Evolutionary conservation across 352 stramenopile genomes (phyloP).

Genomic region (Elongisporangium prolatum): DNA sequence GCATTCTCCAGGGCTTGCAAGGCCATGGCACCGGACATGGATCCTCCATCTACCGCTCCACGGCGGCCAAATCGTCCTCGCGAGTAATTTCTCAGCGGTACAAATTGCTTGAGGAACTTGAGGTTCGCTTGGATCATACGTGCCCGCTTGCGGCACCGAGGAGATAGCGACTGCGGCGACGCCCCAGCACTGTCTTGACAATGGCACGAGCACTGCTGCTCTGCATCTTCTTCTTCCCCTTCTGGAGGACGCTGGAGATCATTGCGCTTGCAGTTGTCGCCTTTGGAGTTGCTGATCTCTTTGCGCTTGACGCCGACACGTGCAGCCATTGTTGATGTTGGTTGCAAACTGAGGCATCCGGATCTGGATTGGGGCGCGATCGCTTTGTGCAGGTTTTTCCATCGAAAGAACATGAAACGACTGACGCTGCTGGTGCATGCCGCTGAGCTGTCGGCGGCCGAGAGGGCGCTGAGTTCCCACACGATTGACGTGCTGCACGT

Average conservation of each 20-base stretch:
- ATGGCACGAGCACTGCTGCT: neutral
- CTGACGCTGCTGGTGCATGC: constrained; percentile 6
- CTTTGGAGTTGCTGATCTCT: neutral
- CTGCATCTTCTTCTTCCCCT: neutral
- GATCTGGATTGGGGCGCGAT: neutral
- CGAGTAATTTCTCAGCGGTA: constrained; percentile 52
- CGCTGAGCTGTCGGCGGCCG: neutral
- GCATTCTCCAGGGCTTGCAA: constrained; percentile 62
- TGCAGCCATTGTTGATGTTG: constrained; percentile 1
- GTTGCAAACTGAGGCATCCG: neutral
- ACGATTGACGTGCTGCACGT: neutral
- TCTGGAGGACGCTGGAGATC: neutral
- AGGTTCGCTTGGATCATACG: constrained; percentile 55
- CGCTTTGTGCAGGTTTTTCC: neutral
- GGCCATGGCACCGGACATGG: constrained; percentile 20
- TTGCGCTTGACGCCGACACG: neutral
- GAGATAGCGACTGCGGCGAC: neutral
- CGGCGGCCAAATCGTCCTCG: constrained; percentile 49
- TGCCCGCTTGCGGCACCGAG: constrained; percentile 38
- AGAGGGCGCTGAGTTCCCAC: neutral
- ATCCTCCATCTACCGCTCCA: constrained; percentile 57
- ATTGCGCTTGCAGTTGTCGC: neutral
- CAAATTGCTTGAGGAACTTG: constrained; percentile 66
- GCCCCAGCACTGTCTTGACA: constrained; percentile 7
- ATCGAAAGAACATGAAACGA: neutral